These are phyloP conservation scores for Penicillium sp. DNA, from an alignment of 2,329 filamentous ascomycete genomes.

Conservation along the genomic window DNA sequence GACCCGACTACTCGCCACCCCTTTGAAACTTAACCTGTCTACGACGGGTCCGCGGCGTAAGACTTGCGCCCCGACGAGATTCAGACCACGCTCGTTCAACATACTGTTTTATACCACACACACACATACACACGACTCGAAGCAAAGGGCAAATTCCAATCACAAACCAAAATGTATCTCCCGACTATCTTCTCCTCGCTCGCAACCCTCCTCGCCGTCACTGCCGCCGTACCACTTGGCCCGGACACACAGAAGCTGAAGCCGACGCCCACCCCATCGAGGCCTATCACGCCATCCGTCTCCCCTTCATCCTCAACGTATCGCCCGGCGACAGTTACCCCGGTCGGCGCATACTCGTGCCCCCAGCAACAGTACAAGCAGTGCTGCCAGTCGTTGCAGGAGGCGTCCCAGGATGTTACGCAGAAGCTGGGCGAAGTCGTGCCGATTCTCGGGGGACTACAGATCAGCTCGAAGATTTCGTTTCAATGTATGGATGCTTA, in stretches of 20 bases:
- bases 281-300: slow-evolving; percentile 2
- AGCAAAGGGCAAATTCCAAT: neutral
- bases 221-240: slow-evolving; percentile 14
- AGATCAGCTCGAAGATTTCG: slow-evolving; percentile 23
- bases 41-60: neutral
- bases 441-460: slow-evolving; percentile 19
- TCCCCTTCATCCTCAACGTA: slow-evolving; percentile 4
- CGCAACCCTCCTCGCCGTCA: slow-evolving; percentile 11
- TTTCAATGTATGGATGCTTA: slow-evolving; percentile 27
- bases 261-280: slow-evolving; percentile 6
- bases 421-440: slow-evolving; percentile 20
- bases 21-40: too few relatives aligned
- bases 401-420: slow-evolving; percentile 16
- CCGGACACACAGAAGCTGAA: neutral
- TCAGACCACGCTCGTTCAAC: neutral
- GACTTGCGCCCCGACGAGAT: neutral
- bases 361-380: slow-evolving; percentile 24
- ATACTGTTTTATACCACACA: neutral
- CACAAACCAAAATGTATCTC: slow-evolving; percentile 11
- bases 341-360: slow-evolving; percentile 21
- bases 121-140: neutral
- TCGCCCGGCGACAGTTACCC: slow-evolving; percentile 9
- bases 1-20: slow-evolving; percentile 4
- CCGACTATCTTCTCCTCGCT: slow-evolving; percentile 12
- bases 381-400: slow-evolving; percentile 27